Evolutionary conservation across 1,139 yeast genomes (phyloP).

Genomic region (Tardiomyces blankii): DNA sequence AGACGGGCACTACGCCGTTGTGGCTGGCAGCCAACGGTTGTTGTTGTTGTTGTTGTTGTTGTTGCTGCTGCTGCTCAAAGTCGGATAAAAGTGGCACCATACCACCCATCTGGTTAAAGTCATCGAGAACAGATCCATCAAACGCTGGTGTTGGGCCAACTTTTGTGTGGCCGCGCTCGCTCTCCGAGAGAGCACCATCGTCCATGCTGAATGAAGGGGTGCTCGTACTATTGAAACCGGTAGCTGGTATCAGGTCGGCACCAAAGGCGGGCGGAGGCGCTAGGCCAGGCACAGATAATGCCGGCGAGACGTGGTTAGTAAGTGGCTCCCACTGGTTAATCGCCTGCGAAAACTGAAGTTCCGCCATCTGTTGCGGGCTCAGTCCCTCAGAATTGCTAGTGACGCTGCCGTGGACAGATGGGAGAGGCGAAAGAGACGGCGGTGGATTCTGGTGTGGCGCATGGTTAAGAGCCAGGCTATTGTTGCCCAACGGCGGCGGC

Average conservation of each 20-base stretch:
- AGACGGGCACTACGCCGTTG: no score
- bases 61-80: background rate
- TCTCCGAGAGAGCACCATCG: background rate
- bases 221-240: background rate
- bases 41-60: background rate
- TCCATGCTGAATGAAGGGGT: background rate
- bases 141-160: background rate
- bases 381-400: no score
- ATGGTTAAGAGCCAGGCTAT: no score
- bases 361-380: background rate
- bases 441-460: no score
- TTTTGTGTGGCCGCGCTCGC: background rate
- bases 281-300: no score
- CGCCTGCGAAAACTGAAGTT: background rate
- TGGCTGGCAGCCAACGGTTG: no score
- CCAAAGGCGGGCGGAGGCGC: no score
- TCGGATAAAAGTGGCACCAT: conserved; percentile 2
- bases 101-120: background rate
- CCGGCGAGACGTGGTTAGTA: no score
- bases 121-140: background rate
- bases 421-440: background rate
- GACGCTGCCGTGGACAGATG: background rate
- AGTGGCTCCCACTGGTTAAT: background rate
- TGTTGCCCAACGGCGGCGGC: no score
- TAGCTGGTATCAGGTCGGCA: no score